Conservation (phyloP, 352 stramenopile species). For the Peronospora farinosa region DNA sequence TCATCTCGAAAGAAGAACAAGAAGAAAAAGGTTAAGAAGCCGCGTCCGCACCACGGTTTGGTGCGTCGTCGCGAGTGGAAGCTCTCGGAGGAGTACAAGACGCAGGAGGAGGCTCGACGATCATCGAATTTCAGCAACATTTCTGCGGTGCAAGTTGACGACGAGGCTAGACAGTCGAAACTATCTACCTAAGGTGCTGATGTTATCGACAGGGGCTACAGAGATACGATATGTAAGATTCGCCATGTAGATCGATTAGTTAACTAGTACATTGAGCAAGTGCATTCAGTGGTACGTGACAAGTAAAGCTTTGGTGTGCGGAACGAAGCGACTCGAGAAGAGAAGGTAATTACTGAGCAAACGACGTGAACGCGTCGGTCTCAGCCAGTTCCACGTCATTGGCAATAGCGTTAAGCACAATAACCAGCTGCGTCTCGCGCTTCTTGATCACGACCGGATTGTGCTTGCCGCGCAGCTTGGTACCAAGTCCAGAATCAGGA, state of each 20-base stretch:
- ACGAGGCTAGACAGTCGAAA: conserved; percentile 19
- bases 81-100: conserved; percentile 54
- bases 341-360: conserved; percentile 23
- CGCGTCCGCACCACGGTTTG: conserved; percentile 51
- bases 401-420: conserved; percentile 66
- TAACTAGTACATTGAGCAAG: neutral
- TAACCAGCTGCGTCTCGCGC: conserved; percentile 51
- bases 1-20: conserved; percentile 29
- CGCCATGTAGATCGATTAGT: neutral
- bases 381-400: conserved; percentile 37
- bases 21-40: conserved; percentile 44
- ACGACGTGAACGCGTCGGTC: conserved; percentile 53
- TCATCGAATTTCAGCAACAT: conserved; percentile 32
- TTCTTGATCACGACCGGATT: conserved; percentile 53
- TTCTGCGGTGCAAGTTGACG: conserved; percentile 35
- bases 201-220: conserved; percentile 8
- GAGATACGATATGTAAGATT: neutral
- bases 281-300: neutral
- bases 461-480: conserved; percentile 54
- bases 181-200: conserved; percentile 5
- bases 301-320: neutral
- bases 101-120: conserved; percentile 28
- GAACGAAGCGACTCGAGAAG: neutral
- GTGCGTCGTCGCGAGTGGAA: conserved; percentile 70
- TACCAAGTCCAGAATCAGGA: conserved; percentile 37